A percentile compares a stretch with the other conserved stretches of the same genome.
Conservation (phyloP, 805 yeast species). For the Candida nitratophila region DNA sequence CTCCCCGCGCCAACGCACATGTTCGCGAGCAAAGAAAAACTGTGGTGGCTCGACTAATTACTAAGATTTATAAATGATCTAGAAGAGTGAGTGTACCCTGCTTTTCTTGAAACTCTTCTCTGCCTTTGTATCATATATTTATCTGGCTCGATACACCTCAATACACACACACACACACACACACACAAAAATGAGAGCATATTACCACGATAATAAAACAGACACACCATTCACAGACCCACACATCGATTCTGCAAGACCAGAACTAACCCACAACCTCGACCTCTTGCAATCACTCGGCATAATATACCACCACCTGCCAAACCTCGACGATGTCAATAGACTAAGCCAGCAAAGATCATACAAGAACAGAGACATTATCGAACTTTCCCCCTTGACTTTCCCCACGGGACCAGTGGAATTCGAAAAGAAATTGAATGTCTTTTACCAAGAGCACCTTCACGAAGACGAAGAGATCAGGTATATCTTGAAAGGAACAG, state of each 20-base stretch:
- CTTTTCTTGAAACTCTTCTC: too few species aligned
- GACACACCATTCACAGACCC: slow-evolving; percentile 55
- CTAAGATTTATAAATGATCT: too few species aligned
- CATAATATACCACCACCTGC: slow-evolving; percentile 53
- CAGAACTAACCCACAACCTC: neutral
- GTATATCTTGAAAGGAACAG: slow-evolving; percentile 82
- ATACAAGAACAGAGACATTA: slow-evolving; percentile 75
- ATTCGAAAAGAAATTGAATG: slow-evolving; percentile 56
- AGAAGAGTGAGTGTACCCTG: too few species aligned
- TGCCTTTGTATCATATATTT: too few species aligned
- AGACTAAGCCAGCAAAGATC: slow-evolving; percentile 58
- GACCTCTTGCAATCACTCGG: slow-evolving; percentile 47
- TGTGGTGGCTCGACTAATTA: too few species aligned
- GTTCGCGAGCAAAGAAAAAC: too few species aligned
- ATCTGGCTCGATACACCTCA: too few species aligned
- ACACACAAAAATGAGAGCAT: slow-evolving; percentile 21
- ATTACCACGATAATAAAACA: slow-evolving; percentile 59
- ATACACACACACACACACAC: too few species aligned
- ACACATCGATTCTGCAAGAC: slow-evolving; percentile 60
- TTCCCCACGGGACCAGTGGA: slow-evolving; percentile 57
- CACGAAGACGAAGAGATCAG: slow-evolving; percentile 98
- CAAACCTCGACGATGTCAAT: slow-evolving; percentile 50
- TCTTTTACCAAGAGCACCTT: slow-evolving; percentile 76
- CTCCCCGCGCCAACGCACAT: too few species aligned
- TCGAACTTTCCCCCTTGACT: slow-evolving; percentile 50